These are phyloP conservation scores for Rhizopogon sp. DNA, from an alignment of 768 basidiomycete genomes.

Conservation along the genomic window DNA sequence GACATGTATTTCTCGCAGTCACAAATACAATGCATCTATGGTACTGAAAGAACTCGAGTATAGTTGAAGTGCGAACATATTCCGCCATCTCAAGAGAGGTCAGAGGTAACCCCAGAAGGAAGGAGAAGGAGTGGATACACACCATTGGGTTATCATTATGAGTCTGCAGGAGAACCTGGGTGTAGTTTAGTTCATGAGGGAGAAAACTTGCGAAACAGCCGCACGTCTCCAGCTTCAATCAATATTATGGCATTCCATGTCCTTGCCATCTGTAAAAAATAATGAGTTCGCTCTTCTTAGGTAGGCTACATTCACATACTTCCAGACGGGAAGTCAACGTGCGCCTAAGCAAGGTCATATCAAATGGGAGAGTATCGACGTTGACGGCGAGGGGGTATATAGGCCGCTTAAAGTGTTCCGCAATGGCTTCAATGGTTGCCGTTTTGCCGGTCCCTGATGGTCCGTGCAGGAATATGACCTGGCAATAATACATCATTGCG, in stretches of 20 bases:
- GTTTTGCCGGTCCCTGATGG: slow-evolving; percentile 99
- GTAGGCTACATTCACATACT: background rate
- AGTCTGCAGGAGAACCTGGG: background rate
- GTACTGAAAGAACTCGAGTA: background rate
- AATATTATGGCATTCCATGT: background rate
- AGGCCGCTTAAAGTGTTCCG: background rate
- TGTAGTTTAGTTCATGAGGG: background rate
- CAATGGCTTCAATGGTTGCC: background rate
- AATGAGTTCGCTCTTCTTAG: background rate
- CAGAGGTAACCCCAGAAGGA: background rate
- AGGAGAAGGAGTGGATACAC: background rate
- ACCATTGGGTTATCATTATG: background rate
- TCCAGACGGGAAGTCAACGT: background rate
- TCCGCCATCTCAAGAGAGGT: background rate
- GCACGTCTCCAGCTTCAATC: background rate
- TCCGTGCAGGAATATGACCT: slow-evolving; percentile 90
- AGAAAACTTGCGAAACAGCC: background rate
- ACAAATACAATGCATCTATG: background rate
- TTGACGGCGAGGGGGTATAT: background rate
- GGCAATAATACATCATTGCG: background rate
- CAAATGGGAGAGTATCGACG: background rate
- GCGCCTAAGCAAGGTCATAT: background rate
- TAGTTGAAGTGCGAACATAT: background rate
- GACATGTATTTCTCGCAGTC: background rate
- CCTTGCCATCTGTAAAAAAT: background rate